Base-by-base conservation (phyloP, 2,329 filamentous ascomycete species). In the Microcyclosporella mali region DNA sequence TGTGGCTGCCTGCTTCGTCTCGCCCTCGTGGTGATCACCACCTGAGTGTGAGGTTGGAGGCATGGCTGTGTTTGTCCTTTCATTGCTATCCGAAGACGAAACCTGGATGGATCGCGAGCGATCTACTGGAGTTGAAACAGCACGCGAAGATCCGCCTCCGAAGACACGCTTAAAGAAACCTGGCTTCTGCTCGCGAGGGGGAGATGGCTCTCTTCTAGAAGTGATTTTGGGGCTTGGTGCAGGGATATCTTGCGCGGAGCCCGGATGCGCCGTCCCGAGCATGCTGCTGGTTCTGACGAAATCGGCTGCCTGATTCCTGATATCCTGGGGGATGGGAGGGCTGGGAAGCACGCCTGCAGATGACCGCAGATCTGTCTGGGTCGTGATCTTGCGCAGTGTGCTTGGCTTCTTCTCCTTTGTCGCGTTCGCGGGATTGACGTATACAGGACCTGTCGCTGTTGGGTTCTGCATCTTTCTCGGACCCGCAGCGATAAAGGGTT, bases 81-180 rank as follows among this genome's bases (percentile, higher is more conserved):
- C 55, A 43, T 37, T 34, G 32, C 35, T 34, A 27, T 43, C 32
- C 28, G 39, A 35, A 12, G 18, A 34, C 7, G 38, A 12, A 9
- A 46, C 45, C 37, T 48, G 47, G 28, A 43, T 50, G 12, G 51
- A 51, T 18, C 33, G 29, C 32, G 46, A 46, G 10, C 51, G 46
- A 19, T 53, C 49, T 11, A 42, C 39, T 25, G 52, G 41, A 18
- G 40, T 49, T n/a, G 53, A 56, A 14, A 50, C 49, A n/a, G 43
- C 48, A 33, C 56, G 52, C 32, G 47, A 51, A 36, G 51, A 53
- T 18, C 45, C 44, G 29, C 54, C 48, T 30, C 84, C 86, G 70
- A 97, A 97, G 30, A 97, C 85, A 50, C 90, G 81, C 56, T 88
- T 81, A 70, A 97, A 97, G 70, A 98, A 97, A 15, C 92, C 89